Base-by-base conservation (phyloP, 192 early-diverging fungal genomes). In the Coemansia pectinata region DNA sequence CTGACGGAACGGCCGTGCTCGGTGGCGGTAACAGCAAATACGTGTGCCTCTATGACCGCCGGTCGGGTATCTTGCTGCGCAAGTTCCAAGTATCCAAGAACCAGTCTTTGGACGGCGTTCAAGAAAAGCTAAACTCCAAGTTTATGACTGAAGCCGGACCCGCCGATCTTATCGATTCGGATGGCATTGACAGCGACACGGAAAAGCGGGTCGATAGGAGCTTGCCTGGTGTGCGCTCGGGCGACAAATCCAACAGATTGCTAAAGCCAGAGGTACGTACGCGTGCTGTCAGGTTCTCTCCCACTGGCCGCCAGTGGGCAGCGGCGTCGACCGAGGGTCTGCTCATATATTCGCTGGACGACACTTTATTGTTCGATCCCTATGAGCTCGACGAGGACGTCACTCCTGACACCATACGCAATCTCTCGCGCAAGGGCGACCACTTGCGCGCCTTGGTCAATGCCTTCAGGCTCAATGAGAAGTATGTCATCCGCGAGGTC, bases 311-410 rank as follows among this genome's bases (percentile, higher is more conserved):
- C 31, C 89, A 94, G 25, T 99, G 95, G 95, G 95, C 95, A 1
- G 93, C 96, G 0, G 96, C 96, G 8, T 91, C 96, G 14, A 98
- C 96, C 5, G 95, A 99, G 65, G 98, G 98, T 8, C 80, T 99
- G 29, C 67, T 98, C 62, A 90, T 99, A 52, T 99, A 98, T 84
- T 93, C 95, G 15, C 82, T 99, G 39, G 98, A 99, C 73, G 94
- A 98, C 50, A 86, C 87, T 2, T 83, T 98, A 23, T 66, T 92
- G 61, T 99, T 99, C 76, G 98, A 99, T 79, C 98, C 98, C 23
- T 98, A 96, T 78, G 96, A 99, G 83, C 89, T 99, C 4, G 97
- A 98, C 71, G 89, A 96, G 36, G 93, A 97, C 72, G 94, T 99
- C 34, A 98, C 97, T 1, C 97, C 98, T 1, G 91, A 90, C 23